These are phyloP conservation scores for Olyra latifolia DNA, from an alignment of 176 grass and related monocot genomes.

Conservation along the genomic window DNA sequence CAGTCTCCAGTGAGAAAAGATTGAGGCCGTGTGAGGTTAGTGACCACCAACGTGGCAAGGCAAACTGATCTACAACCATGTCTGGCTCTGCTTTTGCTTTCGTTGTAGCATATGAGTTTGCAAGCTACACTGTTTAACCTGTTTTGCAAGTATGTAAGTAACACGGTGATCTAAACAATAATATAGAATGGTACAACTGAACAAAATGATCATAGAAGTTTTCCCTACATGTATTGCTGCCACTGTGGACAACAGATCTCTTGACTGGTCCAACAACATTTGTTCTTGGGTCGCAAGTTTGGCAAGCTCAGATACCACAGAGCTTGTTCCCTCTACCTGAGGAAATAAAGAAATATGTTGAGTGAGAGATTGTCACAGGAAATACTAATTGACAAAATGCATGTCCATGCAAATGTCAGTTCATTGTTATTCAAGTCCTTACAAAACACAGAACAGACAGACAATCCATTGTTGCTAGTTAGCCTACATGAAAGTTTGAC, in stretches of 20 bases:
- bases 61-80: slow-evolving; percentile 51
- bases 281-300: slow-evolving; percentile 76
- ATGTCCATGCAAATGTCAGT: background rate
- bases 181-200: background rate
- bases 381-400: background rate
- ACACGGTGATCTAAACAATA: background rate
- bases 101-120: slow-evolving; percentile 84
- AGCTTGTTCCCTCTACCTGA: slow-evolving; percentile 74
- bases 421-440: background rate
- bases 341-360: slow-evolving; percentile 11
- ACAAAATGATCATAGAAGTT: slow-evolving; percentile 1
- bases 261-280: slow-evolving; percentile 70
- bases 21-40: slow-evolving; percentile 63
- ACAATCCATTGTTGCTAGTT: no score
- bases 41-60: slow-evolving; percentile 41
- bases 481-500: background rate
- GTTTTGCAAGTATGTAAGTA: slow-evolving; percentile 36
- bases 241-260: slow-evolving; percentile 69
- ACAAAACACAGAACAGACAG: background rate
- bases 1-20: slow-evolving; percentile 66
- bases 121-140: slow-evolving; percentile 93
- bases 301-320: slow-evolving; percentile 62
- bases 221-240: slow-evolving; percentile 79
- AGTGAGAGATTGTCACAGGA: background rate
- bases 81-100: slow-evolving; percentile 44